Conservation (phyloP, 768 basidiomycete genomes). For the Pleurotus tuoliensis region DNA sequence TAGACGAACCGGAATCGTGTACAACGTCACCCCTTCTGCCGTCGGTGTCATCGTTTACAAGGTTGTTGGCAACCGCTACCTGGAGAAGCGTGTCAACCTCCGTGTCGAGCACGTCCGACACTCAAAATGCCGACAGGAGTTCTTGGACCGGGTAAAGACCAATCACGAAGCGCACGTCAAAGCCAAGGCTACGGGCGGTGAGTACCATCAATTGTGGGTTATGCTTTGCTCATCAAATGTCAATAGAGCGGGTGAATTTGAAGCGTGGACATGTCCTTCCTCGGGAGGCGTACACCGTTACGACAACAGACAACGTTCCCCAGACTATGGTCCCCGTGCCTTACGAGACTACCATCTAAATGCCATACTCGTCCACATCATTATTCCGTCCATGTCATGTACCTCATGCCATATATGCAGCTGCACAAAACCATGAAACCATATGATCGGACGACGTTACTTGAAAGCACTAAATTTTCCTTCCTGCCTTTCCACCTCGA, state of each 20-base stretch:
- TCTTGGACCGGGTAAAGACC: conserved; percentile 90
- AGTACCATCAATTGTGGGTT: conserved; percentile 25
- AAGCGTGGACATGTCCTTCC: conserved; percentile 86
- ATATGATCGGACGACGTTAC: neutral
- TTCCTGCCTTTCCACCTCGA: too few relatives aligned
- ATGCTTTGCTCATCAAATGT: neutral
- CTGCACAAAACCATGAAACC: conserved; percentile 5
- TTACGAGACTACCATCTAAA: conserved; percentile 97
- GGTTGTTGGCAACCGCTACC: conserved; percentile 97
- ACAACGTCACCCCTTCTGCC: conserved; percentile 93
- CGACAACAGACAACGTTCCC: conserved; percentile 69
- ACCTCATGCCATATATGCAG: conserved; percentile 4
- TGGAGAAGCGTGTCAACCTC: conserved; percentile 99
- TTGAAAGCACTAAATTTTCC: too few relatives aligned
- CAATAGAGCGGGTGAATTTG: conserved; percentile 74
- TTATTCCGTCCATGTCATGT: conserved; percentile 4
- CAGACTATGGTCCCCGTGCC: conserved; percentile 90
- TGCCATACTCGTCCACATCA: conserved; percentile 4
- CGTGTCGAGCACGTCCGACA: conserved; percentile 93
- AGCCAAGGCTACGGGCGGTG: conserved; percentile 89
- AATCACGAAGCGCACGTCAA: conserved; percentile 82
- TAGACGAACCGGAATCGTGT: conserved; percentile 96
- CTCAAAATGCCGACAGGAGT: conserved; percentile 97
- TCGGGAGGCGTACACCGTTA: conserved; percentile 74
- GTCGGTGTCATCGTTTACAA: conserved; percentile 99